Evolutionary conservation across 2,329 filamentous ascomycete species (phyloP), one percentile per base, ranked within the genome.

Genomic region (Sclerotinia minor): DNA sequence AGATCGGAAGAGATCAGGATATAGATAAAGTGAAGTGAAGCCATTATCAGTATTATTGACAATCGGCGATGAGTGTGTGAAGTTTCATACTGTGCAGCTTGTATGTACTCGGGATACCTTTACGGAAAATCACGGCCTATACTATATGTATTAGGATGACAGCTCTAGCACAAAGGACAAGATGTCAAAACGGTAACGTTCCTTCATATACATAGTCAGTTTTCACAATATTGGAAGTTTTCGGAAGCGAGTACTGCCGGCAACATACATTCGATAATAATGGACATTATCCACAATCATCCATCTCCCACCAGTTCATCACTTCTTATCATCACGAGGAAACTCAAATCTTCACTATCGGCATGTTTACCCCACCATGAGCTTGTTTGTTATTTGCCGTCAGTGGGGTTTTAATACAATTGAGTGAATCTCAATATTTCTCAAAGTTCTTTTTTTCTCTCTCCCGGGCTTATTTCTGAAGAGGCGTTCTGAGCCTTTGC

Each of bases 311-410:
- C 57, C 38, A 59, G 57, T 47, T 59, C 57, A 45, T 45, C 17
- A n/a, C 38, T 44, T 45, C 57, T 45, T 59, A 59, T 59, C 57
- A 32, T 59, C 57, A 59, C 57, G 57, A 45, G 57, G 57, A 21
- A 29, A 32, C 11, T 32, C 24, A 59, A 59, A 45, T 45, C 41
- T 59, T 29, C 9, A 59, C 57, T 59, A 59, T 59, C 57, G 38
- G 24, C 21, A 1, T n/a, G 15, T 35, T 41, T 55, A 55, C 53
- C 53, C 53, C 53, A 55, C 53, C 29, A 55, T 55, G 29, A 35
- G 35, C 35, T n/a, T n/a, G 21, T 47, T 55, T n/a, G 35, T 17
- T 41, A 41, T 17, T 41, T 41, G 21, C 53, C 53, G 35, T 35
- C 29, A 35, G 53, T 15, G 53, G 52, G 52, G 52, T 54, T 54